Percentiles rank a stretch among this genome's conserved stretches.
phyloP scores from a whole-genome alignment of 169 alveolate species.

The Plasmodium blacklocki region DNA sequence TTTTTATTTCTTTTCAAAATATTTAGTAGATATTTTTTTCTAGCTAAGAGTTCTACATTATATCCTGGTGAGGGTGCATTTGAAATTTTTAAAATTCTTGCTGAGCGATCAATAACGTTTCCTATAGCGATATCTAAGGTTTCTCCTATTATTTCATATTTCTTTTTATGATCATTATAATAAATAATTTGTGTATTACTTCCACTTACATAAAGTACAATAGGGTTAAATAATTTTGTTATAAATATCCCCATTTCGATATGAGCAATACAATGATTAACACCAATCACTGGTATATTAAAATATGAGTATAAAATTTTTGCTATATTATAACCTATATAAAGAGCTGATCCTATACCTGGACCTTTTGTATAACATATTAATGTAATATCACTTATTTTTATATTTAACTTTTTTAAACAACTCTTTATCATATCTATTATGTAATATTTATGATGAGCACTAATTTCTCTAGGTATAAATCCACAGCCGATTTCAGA shows the following conservation, averaged over 20 bases:
- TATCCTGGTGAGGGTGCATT: constrained; percentile 99
- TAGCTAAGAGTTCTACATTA: constrained; percentile 97
- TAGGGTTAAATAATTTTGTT: constrained; percentile 95
- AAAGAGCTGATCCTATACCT: constrained; percentile 99
- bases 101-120: constrained; percentile 98
- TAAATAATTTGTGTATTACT: constrained; percentile 98
- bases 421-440: constrained; percentile 92
- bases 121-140: constrained; percentile 99
- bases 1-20: constrained; percentile 33
- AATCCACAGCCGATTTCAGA: constrained; percentile 99
- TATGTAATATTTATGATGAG: constrained; percentile 95
- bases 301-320: constrained; percentile 94
- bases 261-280: constrained; percentile 99
- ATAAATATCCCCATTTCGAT: constrained; percentile 99
- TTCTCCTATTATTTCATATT: constrained; percentile 98
- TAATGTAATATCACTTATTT: constrained; percentile 87
- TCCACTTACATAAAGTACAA: constrained; percentile 98
- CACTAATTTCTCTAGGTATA: constrained; percentile 97
- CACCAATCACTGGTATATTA: constrained; percentile 96
- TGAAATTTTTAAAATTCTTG: constrained; percentile 95
- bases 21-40: constrained; percentile 78
- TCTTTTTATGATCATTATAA: constrained; percentile 85
- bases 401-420: constrained; percentile 90
- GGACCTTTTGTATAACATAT: constrained; percentile 99
- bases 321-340: constrained; percentile 97